Conservation (phyloP, 371 early-diverging fungal species). For the Mortierella sp. region DNA sequence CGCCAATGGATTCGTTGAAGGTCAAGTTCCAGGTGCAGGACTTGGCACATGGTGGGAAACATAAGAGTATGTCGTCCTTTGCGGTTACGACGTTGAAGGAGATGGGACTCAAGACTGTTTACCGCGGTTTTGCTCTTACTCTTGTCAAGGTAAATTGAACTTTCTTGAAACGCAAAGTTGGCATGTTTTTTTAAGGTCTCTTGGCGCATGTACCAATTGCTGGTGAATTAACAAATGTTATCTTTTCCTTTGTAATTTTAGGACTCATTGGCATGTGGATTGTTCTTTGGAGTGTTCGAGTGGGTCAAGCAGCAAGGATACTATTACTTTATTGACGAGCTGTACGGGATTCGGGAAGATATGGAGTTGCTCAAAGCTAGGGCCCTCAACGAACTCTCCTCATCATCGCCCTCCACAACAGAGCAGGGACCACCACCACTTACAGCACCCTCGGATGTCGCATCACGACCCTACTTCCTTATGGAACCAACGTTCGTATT, state of each 20-base stretch:
- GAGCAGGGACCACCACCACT: background rate
- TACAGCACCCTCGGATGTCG: conserved; percentile 6
- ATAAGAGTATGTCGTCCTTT: conserved; percentile 78
- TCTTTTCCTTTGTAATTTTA: conserved; percentile 28
- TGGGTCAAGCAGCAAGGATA: conserved; percentile 81
- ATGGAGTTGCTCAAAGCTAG: conserved; percentile 48
- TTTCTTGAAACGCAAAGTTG: background rate
- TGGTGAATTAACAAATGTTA: background rate
- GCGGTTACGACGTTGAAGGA: conserved; percentile 75
- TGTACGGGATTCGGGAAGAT: conserved; percentile 69
- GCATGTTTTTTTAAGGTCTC: background rate
- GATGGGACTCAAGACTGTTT: conserved; percentile 74
- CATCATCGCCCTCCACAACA: background rate
- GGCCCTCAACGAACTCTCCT: conserved; percentile 33
- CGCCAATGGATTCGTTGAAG: conserved; percentile 82
- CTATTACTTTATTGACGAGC: conserved; percentile 70
- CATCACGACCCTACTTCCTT: conserved; percentile 65
- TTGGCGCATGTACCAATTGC: background rate
- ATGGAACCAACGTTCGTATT: conserved; percentile 79
- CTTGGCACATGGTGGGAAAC: conserved; percentile 77
- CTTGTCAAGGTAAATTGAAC: conserved; percentile 67
- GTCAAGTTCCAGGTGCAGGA: conserved; percentile 84
- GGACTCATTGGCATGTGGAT: conserved; percentile 81
- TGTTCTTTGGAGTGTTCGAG: conserved; percentile 87
- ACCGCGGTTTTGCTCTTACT: conserved; percentile 80